phyloP scores from a whole-genome alignment of 78 protist genomes.

The Diacronema lutheri region DNA sequence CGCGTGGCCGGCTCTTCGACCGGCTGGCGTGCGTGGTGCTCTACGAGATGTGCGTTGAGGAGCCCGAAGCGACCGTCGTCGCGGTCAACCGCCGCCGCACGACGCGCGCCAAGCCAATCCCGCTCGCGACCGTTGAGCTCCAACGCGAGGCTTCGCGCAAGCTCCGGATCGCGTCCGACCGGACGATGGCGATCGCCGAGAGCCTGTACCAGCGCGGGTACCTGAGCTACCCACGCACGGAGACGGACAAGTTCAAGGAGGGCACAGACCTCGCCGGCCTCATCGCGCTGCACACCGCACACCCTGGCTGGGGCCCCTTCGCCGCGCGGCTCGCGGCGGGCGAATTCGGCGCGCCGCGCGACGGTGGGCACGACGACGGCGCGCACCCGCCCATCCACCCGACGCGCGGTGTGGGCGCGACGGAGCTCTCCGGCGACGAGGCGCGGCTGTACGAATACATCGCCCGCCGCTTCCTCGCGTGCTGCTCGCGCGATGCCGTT shows the following conservation, averaged over 20 bases:
- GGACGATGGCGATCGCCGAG: slow-evolving; percentile 56
- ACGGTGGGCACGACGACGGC: slow-evolving; percentile 47
- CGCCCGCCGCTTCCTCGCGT: slow-evolving; percentile 47
- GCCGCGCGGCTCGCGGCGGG: not conserved
- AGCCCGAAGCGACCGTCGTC: too few species aligned
- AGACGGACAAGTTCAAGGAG: slow-evolving; percentile 39
- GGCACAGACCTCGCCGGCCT: not conserved
- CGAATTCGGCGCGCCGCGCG: not conserved
- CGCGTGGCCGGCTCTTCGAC: slow-evolving; percentile 44
- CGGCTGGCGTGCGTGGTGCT: too few species aligned
- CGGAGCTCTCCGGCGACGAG: slow-evolving; percentile 9
- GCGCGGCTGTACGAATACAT: slow-evolving; percentile 60
- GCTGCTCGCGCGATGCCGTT: slow-evolving; percentile 34
- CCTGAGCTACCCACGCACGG: slow-evolving; percentile 71
- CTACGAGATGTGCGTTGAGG: too few species aligned
- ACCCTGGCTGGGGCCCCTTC: not conserved
- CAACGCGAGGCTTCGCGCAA: slow-evolving; percentile 15
- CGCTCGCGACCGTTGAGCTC: slow-evolving; percentile 53
- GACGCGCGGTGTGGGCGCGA: not conserved
- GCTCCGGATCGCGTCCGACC: slow-evolving; percentile 38
- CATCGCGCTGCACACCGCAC: not conserved
- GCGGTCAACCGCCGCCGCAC: too few species aligned
- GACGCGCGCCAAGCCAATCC: not conserved
- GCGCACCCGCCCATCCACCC: slow-evolving; percentile 83
- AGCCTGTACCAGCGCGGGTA: slow-evolving; percentile 52